Conservation (phyloP, 2,329 filamentous ascomycete genomes). For the Fusarium sp. region DNA sequence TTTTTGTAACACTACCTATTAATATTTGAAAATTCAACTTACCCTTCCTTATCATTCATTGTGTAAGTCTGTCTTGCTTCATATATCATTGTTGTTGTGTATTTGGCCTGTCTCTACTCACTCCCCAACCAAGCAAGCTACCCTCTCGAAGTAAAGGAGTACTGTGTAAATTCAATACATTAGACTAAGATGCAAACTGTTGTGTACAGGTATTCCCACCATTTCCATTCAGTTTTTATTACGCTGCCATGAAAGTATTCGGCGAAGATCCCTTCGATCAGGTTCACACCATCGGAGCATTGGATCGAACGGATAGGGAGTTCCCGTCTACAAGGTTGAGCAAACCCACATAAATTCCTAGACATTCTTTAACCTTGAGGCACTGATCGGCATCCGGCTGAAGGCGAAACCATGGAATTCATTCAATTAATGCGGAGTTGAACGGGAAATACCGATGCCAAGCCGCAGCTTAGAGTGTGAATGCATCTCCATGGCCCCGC, state of each 20-base stretch:
- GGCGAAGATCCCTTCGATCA: neutral
- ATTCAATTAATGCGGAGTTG: constrained; percentile 3
- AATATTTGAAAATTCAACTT: neutral
- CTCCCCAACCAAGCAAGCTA: neutral
- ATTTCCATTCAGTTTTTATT: neutral
- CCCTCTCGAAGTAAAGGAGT: neutral
- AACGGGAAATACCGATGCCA: constrained; percentile 4
- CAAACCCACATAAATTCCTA: neutral
- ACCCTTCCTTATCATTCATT: no score
- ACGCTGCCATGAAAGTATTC: neutral
- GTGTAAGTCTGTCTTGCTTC: neutral
- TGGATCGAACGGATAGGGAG: neutral
- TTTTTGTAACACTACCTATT: neutral
- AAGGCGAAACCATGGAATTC: neutral
- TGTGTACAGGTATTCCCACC: neutral
- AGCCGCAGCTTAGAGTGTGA: constrained; percentile 3
- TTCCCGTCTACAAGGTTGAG: neutral
- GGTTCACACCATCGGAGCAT: neutral
- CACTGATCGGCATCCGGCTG: constrained; percentile 1
- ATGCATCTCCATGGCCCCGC: neutral
- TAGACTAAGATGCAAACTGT: neutral
- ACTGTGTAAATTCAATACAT: neutral
- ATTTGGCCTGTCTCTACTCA: neutral
- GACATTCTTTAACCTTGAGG: neutral
- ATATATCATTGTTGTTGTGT: neutral